Conservation (phyloP, 495 filamentous ascomycete species). For the Talaromyces wortmannii region DNA sequence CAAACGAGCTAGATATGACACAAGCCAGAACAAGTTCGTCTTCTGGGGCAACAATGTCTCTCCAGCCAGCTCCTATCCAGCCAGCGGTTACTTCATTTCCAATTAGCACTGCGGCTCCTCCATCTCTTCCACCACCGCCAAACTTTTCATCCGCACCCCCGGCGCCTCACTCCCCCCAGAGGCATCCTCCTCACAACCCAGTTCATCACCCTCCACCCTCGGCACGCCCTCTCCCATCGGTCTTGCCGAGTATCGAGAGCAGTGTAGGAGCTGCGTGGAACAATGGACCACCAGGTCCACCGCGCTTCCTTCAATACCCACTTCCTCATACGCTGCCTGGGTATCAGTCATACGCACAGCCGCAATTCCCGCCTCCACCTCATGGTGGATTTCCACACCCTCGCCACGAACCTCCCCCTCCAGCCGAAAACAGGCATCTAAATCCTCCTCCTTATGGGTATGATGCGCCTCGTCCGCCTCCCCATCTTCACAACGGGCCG, state of each 20-base stretch:
- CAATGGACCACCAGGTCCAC: neutral
- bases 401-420: neutral
- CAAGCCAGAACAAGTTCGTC: constrained; percentile 1
- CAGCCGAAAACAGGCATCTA: neutral
- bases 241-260: neutral
- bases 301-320: neutral
- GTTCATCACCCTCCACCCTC: neutral
- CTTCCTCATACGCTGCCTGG: neutral
- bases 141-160: constrained; percentile 11
- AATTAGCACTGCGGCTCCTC: neutral
- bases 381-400: neutral
- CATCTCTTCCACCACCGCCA: constrained; percentile 8
- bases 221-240: neutral
- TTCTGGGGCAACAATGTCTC: constrained; percentile 13
- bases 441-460: neutral
- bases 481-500: neutral
- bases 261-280: neutral
- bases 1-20: neutral
- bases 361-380: neutral
- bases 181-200: neutral
- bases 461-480: neutral
- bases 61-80: constrained; percentile 7
- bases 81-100: neutral
- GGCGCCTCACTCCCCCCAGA: constrained; percentile 5
- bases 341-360: too few species aligned